Evolutionary conservation across 2,329 filamentous ascomycete genomes (phyloP).

Genomic region (Coniochaeta sp.): DNA sequence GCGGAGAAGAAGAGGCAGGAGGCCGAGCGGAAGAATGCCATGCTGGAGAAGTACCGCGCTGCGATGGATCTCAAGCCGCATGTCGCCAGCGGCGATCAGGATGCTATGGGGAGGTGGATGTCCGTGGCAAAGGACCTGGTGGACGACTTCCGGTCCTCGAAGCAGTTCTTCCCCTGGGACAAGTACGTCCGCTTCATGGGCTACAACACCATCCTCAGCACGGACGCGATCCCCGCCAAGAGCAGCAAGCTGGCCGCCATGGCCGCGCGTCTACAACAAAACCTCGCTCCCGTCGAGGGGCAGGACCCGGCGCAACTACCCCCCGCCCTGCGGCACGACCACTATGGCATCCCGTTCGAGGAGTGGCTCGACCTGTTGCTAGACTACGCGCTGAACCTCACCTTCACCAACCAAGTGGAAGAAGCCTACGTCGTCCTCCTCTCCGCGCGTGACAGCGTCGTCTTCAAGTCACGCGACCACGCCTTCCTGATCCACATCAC

Average conservation of each 20-base stretch:
- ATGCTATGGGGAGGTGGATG: conserved; percentile 49
- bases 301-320: conserved; percentile 18
- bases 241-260: conserved; percentile 44
- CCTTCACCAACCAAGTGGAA: conserved; percentile 57
- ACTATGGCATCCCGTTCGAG: conserved; percentile 70
- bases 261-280: conserved; percentile 48
- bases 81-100: conserved; percentile 32
- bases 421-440: conserved; percentile 77
- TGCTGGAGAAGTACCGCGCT: conserved; percentile 30
- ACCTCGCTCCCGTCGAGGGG: conserved; percentile 25
- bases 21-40: conserved; percentile 24
- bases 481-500: conserved; percentile 69
- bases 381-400: conserved; percentile 74
- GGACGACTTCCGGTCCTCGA: conserved; percentile 57
- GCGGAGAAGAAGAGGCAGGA: conserved; percentile 38
- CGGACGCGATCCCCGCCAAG: conserved; percentile 21
- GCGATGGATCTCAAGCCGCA: conserved; percentile 33
- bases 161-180: conserved; percentile 60
- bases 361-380: conserved; percentile 88
- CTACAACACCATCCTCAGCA: conserved; percentile 23
- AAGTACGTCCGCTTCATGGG: conserved; percentile 55
- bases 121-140: conserved; percentile 50
- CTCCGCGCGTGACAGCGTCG: conserved; percentile 69
- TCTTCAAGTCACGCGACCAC: conserved; percentile 66
- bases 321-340: conserved; percentile 23